Evolutionary conservation across 306 rosid species (phyloP).

Genomic region (Betula pendula): DNA sequence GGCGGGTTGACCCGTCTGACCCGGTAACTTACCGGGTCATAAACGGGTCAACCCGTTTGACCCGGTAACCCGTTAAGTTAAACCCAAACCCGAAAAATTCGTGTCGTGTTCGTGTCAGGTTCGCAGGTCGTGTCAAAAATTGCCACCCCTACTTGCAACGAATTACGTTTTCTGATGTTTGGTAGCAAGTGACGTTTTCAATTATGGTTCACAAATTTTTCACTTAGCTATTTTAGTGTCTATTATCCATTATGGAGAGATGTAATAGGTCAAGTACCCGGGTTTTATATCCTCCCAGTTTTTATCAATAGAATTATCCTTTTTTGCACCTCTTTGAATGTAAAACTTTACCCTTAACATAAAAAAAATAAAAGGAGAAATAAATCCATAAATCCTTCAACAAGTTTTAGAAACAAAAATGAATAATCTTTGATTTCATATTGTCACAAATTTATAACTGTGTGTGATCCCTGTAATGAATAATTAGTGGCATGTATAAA

Average conservation of each 20-base stretch:
- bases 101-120: too few relatives aligned
- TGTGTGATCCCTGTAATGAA: conserved; percentile 34
- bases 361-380: neutral
- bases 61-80: too few relatives aligned
- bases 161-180: too few relatives aligned
- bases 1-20: too few relatives aligned
- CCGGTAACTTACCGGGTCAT: too few relatives aligned
- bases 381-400: neutral
- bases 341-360: neutral
- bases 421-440: conserved; percentile 37
- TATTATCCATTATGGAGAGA: neutral
- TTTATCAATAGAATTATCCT: neutral
- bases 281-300: neutral
- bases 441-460: conserved; percentile 51
- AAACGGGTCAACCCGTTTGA: too few relatives aligned
- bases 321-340: neutral
- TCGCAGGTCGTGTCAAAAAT: too few relatives aligned
- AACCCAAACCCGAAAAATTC: too few relatives aligned
- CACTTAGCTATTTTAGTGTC: neutral
- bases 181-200: neutral
- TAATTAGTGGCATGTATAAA: conserved; percentile 17
- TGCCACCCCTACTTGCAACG: too few relatives aligned
- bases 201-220: neutral
- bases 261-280: neutral
- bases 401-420: neutral